Conservation (phyloP, 2,329 filamentous ascomycete genomes). For the Aspergillus proliferans region DNA sequence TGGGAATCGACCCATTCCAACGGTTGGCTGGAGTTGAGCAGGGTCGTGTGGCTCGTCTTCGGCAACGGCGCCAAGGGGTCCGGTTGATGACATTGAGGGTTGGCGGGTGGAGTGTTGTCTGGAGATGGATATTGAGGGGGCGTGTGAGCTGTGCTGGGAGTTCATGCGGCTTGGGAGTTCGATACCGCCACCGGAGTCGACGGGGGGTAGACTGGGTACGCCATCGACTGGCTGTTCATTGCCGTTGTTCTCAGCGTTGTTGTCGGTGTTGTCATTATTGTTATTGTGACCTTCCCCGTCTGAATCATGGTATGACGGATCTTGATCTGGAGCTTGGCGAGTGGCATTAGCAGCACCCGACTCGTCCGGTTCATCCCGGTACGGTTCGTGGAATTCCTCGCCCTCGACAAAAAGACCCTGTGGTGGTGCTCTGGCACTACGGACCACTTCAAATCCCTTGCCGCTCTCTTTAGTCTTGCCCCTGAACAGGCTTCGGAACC, state of each 20-base stretch:
- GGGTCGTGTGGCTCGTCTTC: constrained; percentile 11
- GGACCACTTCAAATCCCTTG: constrained; percentile 94
- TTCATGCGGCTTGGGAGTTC: constrained; percentile 58
- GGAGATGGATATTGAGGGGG: constrained; percentile 49
- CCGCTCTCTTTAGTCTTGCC: constrained; percentile 89
- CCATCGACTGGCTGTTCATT: not conserved
- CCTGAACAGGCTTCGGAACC: constrained; percentile 73
- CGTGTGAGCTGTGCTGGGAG: constrained; percentile 51
- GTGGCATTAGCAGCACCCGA: constrained; percentile 16
- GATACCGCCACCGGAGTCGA: constrained; percentile 55
- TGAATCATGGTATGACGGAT: constrained; percentile 16
- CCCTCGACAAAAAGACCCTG: constrained; percentile 56
- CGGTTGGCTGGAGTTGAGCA: constrained; percentile 20
- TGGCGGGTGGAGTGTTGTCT: constrained; percentile 64
- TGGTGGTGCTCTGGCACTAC: constrained; percentile 79
- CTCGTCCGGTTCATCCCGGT: constrained; percentile 47
- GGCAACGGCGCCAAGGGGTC: constrained; percentile 13
- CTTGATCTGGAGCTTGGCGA: constrained; percentile 19
- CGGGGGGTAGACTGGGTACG: constrained; percentile 45
- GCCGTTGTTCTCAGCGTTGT: not conserved
- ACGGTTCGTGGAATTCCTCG: constrained; percentile 60
- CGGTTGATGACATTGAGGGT: not conserved
- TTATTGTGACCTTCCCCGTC: constrained; percentile 6
- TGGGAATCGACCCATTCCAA: constrained; percentile 34
- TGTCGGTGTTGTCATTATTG: constrained; percentile 41